These are phyloP conservation scores for Eimeria falciformis DNA, from an alignment of 169 alveolate species.

Conservation along the genomic window DNA sequence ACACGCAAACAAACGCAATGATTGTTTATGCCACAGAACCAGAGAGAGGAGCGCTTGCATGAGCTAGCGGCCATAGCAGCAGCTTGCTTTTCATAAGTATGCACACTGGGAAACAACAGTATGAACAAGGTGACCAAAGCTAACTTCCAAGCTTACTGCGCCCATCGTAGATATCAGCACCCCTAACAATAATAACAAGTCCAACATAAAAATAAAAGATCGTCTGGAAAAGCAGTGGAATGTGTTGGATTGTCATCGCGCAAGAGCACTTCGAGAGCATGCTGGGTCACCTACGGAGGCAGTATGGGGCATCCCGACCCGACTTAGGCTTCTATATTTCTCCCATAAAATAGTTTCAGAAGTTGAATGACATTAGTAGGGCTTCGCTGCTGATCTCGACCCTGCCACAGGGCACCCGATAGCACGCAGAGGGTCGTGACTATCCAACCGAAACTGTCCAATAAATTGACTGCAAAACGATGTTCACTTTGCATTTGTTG, in stretches of 20 bases:
- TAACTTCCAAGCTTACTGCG: conserved; percentile 21
- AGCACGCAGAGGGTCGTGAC: too few species aligned
- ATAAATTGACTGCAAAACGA: too few species aligned
- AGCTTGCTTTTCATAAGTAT: not conserved
- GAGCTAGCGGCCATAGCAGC: not conserved
- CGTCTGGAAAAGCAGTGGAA: not conserved
- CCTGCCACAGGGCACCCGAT: too few species aligned
- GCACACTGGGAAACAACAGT: not conserved
- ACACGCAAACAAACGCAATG: not conserved
- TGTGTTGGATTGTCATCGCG: conserved; percentile 6
- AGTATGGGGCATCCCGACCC: not conserved
- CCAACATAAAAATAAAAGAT: not conserved
- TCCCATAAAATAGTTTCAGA: not conserved
- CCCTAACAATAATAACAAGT: not conserved
- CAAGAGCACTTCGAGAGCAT: not conserved
- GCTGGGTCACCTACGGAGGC: conserved; percentile 44
- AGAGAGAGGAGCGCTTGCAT: not conserved
- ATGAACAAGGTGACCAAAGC: too few species aligned
- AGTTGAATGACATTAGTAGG: too few species aligned
- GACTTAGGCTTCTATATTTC: not conserved
- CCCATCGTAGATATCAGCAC: not conserved
- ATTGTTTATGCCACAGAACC: not conserved
- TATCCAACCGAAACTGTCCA: too few species aligned
- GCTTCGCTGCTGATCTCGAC: too few species aligned
- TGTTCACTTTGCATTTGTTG: too few species aligned